Evolutionary conservation across 139 green algal genomes (phyloP).

Genomic region (Parachlorella kessleri): DNA sequence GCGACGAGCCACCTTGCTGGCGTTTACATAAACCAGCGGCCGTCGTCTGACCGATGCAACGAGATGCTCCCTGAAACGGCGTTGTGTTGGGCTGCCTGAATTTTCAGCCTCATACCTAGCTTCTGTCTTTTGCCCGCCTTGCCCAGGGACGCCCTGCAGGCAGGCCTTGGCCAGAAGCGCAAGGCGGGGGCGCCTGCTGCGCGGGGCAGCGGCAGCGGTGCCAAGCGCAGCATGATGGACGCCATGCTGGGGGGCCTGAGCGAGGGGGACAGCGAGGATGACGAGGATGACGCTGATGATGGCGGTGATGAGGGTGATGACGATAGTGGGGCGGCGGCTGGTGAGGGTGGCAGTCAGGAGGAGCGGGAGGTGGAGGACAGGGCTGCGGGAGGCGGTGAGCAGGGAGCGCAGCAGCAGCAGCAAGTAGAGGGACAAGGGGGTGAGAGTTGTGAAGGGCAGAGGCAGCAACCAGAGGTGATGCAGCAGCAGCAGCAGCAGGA

Average conservation of each 20-base stretch:
- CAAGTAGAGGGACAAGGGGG: neutral
- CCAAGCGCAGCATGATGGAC: conserved; percentile 20
- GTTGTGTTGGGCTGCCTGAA: too few species aligned
- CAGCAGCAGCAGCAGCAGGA: too few species aligned
- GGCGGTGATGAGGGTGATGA: neutral
- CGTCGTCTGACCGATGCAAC: too few species aligned
- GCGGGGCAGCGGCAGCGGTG: neutral
- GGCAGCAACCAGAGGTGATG: too few species aligned
- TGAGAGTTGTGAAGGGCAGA: neutral
- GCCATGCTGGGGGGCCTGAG: conserved; percentile 29
- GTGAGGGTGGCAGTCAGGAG: too few species aligned
- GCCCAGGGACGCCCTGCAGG: conserved; percentile 40
- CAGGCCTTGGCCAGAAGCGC: conserved; percentile 45
- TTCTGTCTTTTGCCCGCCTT: neutral
- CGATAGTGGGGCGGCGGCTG: neutral
- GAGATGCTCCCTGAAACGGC: too few species aligned
- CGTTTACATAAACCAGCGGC: too few species aligned
- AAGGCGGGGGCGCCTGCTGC: conserved; percentile 9
- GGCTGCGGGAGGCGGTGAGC: neutral
- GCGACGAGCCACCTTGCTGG: too few species aligned
- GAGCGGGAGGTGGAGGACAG: neutral
- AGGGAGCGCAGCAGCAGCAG: neutral
- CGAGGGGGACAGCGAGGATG: conserved; percentile 17
- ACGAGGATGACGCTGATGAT: conserved; percentile 2
- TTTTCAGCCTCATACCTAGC: neutral